Percentiles rank a stretch among this genome's conserved stretches.
Conservation (phyloP, 108 stramenopile genomes). For the Fistulifera pelliculosa region DNA sequence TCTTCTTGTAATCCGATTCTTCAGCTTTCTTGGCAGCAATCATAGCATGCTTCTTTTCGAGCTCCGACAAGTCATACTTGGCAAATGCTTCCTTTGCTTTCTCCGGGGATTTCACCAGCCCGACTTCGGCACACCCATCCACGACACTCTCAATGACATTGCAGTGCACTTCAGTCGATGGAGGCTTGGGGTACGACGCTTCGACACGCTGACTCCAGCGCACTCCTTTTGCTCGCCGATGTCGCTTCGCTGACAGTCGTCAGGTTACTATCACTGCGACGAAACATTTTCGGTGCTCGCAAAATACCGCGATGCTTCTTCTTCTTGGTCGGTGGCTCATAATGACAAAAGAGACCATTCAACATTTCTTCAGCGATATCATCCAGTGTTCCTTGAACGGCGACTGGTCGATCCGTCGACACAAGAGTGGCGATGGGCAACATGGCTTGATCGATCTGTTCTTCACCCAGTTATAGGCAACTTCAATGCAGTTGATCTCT, state of each 20-base stretch:
- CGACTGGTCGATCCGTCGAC: conserved; percentile 1
- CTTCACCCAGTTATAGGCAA: too few species aligned
- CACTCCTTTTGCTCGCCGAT: background rate
- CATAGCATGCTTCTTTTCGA: too few species aligned
- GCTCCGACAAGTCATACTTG: background rate
- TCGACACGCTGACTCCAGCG: conserved; percentile 11
- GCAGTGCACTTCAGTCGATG: conserved; percentile 2
- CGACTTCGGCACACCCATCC: conserved; percentile 9
- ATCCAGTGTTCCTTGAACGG: conserved; percentile 14
- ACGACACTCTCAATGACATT: conserved; percentile 2
- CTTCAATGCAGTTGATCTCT: background rate
- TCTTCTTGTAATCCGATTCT: too few species aligned
- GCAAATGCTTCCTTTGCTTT: background rate
- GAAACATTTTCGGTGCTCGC: conserved; percentile 3
- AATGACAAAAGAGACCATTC: conserved; percentile 39
- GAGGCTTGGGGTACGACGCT: background rate
- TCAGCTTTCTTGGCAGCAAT: too few species aligned
- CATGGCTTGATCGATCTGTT: background rate
- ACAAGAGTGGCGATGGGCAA: background rate
- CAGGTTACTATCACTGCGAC: conserved; percentile 3
- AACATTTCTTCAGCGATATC: conserved; percentile 38
- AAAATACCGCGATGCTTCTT: conserved; percentile 10
- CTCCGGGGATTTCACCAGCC: background rate
- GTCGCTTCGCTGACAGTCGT: too few species aligned
- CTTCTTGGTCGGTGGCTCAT: conserved; percentile 23